Evolutionary conservation across 768 basidiomycete species (phyloP).

Genomic region (Lactarius evosmus): DNA sequence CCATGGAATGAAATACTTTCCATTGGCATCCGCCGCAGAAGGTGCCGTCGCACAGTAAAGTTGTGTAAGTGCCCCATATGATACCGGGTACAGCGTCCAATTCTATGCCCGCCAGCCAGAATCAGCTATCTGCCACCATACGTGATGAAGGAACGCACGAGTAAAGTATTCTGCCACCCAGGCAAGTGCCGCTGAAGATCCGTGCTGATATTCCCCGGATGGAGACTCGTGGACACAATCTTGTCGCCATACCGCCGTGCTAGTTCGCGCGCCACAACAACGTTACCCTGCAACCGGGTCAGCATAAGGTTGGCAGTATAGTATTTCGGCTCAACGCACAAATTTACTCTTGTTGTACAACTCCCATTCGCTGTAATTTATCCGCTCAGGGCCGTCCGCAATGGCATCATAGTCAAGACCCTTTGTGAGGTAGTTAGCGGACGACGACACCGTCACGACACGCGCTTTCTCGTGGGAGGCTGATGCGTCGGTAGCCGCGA

Average conservation of each 20-base stretch:
- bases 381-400: constrained; percentile 31
- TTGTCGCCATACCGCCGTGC: constrained; percentile 45
- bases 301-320: neutral
- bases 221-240: constrained; percentile 46
- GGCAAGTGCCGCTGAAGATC: constrained; percentile 16
- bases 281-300: constrained; percentile 36
- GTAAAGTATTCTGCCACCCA: neutral
- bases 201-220: constrained; percentile 36
- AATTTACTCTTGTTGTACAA: constrained; percentile 43
- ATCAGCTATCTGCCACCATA: neutral
- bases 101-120: neutral
- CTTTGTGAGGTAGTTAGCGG: constrained; percentile 35
- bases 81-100: neutral
- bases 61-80: constrained; percentile 42
- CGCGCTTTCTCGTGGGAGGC: constrained; percentile 43
- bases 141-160: neutral
- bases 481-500: constrained; percentile 39
- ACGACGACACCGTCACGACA: constrained; percentile 47
- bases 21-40: constrained; percentile 39
- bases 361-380: constrained; percentile 12
- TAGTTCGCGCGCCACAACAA: constrained; percentile 45
- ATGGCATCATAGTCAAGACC: constrained; percentile 42
- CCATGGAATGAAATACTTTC: constrained; percentile 37
- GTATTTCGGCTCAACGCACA: constrained; percentile 33
- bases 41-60: constrained; percentile 44